phyloP scores from a whole-genome alignment of 208 protist species.

The Blechomonas ayalai region DNA sequence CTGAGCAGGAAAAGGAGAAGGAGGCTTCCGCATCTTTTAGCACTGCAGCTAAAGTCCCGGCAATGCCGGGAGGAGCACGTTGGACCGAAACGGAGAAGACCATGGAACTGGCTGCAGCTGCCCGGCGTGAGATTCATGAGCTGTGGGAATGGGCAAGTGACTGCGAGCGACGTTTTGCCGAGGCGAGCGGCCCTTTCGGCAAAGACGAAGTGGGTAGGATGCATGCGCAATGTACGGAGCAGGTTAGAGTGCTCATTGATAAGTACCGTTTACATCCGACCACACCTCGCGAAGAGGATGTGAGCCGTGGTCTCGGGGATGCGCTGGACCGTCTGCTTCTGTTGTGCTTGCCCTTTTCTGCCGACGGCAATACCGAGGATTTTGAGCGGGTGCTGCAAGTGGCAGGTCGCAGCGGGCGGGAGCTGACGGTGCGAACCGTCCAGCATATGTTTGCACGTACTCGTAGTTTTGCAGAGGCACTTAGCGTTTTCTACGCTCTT shows the following conservation, averaged over 20 bases:
- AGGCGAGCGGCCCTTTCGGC: too few relatives aligned
- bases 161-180: neutral
- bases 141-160: constrained; percentile 34
- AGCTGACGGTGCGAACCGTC: constrained; percentile 74
- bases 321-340: constrained; percentile 80
- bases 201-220: too few relatives aligned
- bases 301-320: constrained; percentile 73
- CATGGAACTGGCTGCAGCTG: constrained; percentile 66
- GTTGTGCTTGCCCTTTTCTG: constrained; percentile 57
- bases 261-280: constrained; percentile 46
- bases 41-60: too few relatives aligned
- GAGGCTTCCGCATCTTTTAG: too few relatives aligned
- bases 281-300: constrained; percentile 65
- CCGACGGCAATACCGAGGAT: constrained; percentile 25
- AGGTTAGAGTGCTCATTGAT: constrained; percentile 20
- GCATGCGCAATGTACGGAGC: constrained; percentile 4
- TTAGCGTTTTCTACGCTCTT: constrained; percentile 83
- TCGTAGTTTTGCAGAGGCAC: constrained; percentile 63
- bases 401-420: constrained; percentile 45
- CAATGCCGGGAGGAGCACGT: neutral
- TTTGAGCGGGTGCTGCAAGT: constrained; percentile 58
- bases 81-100: constrained; percentile 3
- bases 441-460: constrained; percentile 85
- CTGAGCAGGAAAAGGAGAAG: constrained; percentile 1
- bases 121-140: constrained; percentile 62